A percentile compares a stretch with the other conserved stretches of the same genome.
These are phyloP conservation scores for Cyclotella cryptica DNA, from an alignment of 108 stramenopile genomes.

Conservation along the genomic window DNA sequence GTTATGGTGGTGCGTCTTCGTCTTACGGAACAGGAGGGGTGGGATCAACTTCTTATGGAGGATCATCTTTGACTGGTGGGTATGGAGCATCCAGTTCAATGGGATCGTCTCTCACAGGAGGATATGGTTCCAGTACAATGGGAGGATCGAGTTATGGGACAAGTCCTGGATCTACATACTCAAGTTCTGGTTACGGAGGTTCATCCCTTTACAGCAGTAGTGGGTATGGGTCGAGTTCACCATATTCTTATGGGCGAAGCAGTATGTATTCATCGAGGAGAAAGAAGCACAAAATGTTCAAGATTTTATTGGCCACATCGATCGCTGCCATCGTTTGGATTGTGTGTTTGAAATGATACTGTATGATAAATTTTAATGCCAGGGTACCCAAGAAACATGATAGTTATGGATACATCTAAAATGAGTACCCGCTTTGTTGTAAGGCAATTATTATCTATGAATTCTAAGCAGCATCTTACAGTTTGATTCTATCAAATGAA, in stretches of 20 bases:
- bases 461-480: neutral
- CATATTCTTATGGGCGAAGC: slow-evolving; percentile 16
- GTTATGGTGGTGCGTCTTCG: slow-evolving; percentile 18
- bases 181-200: slow-evolving; percentile 23
- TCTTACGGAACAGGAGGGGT: slow-evolving; percentile 2
- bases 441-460: neutral
- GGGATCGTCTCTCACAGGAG: slow-evolving; percentile 23
- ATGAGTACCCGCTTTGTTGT: neutral
- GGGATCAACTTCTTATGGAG: slow-evolving; percentile 4
- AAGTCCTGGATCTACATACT: neutral
- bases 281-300: slow-evolving; percentile 46
- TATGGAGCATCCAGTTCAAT: slow-evolving; percentile 7
- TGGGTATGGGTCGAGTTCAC: slow-evolving; percentile 21
- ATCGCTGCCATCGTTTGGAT: slow-evolving; percentile 54
- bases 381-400: too few relatives aligned
- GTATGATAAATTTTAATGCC: too few relatives aligned
- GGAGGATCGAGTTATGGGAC: slow-evolving; percentile 10
- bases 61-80: slow-evolving; percentile 18
- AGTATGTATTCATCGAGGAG: slow-evolving; percentile 22
- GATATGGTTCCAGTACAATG: slow-evolving; percentile 32
- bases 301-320: slow-evolving; percentile 45
- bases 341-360: slow-evolving; percentile 42
- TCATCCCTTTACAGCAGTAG: slow-evolving; percentile 28
- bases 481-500: slow-evolving; percentile 5
- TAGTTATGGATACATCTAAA: neutral